These are phyloP conservation scores for Escovopsis weberi DNA, from an alignment of 2,329 filamentous ascomycete species.

Conservation along the genomic window DNA sequence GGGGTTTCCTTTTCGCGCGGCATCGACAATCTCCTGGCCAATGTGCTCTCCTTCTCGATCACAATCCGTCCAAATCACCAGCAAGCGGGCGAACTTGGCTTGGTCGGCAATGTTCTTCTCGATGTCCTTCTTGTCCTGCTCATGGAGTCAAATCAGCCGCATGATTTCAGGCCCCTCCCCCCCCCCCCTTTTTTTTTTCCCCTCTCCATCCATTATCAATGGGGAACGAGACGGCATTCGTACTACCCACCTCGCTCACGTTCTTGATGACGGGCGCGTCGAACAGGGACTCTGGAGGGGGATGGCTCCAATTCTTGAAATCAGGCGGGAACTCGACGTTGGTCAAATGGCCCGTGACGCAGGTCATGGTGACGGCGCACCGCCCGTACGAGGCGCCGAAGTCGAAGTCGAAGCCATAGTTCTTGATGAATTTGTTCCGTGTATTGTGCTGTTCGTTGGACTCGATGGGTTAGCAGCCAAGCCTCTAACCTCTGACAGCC, in stretches of 20 bases:
- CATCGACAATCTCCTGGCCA: slow-evolving; percentile 73
- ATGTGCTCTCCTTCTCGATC: slow-evolving; percentile 97
- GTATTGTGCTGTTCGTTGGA: slow-evolving; percentile 43
- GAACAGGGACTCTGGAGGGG: slow-evolving; percentile 67
- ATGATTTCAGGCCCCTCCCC: background rate
- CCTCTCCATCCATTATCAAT: too few relatives aligned
- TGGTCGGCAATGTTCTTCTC: slow-evolving; percentile 74
- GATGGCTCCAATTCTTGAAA: slow-evolving; percentile 69
- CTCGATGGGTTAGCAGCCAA: background rate
- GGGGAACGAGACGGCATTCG: background rate
- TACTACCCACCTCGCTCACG: slow-evolving; percentile 44
- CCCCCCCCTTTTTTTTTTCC: too few relatives aligned
- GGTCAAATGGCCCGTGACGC: slow-evolving; percentile 78
- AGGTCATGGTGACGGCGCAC: slow-evolving; percentile 85
- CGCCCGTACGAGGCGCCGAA: slow-evolving; percentile 69
- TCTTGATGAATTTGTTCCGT: slow-evolving; percentile 70
- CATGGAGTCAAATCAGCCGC: slow-evolving; percentile 5
- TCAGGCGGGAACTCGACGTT: slow-evolving; percentile 59
- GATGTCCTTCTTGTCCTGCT: slow-evolving; percentile 61
- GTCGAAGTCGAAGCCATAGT: slow-evolving; percentile 82
- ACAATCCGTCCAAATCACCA: slow-evolving; percentile 98
- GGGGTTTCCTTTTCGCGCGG: slow-evolving; percentile 60
- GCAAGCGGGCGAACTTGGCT: slow-evolving; percentile 53
- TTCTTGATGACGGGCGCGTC: slow-evolving; percentile 58
- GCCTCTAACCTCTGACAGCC: background rate